phyloP scores from a whole-genome alignment of 2,329 filamentous ascomycete species.

The Colletotrichum echinochloae region DNA sequence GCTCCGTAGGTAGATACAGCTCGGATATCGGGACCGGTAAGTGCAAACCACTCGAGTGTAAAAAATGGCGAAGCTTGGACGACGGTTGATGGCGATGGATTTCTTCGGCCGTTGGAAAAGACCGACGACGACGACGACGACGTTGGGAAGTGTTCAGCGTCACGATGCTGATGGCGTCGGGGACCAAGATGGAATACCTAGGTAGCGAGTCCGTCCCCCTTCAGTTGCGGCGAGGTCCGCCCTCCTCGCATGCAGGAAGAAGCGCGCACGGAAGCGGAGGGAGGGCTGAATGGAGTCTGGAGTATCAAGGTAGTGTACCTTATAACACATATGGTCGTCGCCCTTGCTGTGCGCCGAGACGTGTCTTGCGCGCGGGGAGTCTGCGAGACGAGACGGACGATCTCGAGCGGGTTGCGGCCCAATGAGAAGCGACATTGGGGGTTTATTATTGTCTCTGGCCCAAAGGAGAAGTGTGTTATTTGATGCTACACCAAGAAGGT shows the following conservation, averaged over 20 bases:
- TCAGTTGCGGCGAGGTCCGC: not conserved
- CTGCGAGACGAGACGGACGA: constrained; percentile 15
- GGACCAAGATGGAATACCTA: too few species aligned
- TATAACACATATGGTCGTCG: too few species aligned
- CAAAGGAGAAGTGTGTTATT: constrained; percentile 1
- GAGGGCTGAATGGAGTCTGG: too few species aligned
- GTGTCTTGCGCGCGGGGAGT: constrained; percentile 26
- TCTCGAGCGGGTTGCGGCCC: not conserved
- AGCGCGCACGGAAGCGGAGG: not conserved
- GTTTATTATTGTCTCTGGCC: not conserved
- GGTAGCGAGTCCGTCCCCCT: too few species aligned
- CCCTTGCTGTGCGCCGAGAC: constrained; percentile 9
- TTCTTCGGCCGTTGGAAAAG: too few species aligned
- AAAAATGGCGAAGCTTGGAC: not conserved
- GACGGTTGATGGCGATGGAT: not conserved
- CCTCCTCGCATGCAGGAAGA: not conserved
- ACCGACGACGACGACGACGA: too few species aligned
- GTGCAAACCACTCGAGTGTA: not conserved
- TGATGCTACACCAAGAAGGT: constrained; percentile 14
- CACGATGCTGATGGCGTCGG: not conserved
- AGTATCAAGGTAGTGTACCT: not conserved
- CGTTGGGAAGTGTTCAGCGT: not conserved
- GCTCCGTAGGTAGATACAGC: too few species aligned
- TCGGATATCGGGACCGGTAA: not conserved
- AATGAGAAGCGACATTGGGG: constrained; percentile 10